Base-by-base conservation (phyloP, 495 filamentous ascomycete species). In the Ramalina intermedia region DNA sequence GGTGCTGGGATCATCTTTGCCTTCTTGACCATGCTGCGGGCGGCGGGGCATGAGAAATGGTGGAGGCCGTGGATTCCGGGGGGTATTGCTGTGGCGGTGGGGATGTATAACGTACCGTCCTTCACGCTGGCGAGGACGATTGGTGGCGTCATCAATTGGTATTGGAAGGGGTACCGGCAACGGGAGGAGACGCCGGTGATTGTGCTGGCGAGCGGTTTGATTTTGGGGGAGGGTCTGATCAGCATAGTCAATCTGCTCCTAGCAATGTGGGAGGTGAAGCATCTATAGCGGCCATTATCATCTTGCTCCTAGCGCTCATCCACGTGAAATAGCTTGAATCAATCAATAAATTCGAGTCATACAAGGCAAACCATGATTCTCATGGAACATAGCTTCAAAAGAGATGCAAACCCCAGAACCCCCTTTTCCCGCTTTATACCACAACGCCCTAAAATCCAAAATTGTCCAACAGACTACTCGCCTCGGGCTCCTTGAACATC, bases 51-150 rank as follows among this genome's bases (percentile, higher is more conserved):
- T 17, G 71, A 66, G 14, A 53, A 41, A 26, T 45, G 55, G 37
- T 53, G 58, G 51, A 47, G 55, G 38, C 43, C 73, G 17, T 78
- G 70, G 57, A 72, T 98, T 21, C 91, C 91, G 0, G 88, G 91
- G 2, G 91, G 91, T 1, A 96, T 98, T 63, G 91, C 91, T 33
- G 88, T 96, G 35, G 89, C 89, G 37, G 86, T 95, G 59, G 81
- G 91, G 26, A 98, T 98, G 77, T 99, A 96, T 67, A 99, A 96
- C 57, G 82, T 85, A 2, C 93, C 93, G 0, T 91, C 85, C 0
- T 99, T 99, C 57, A 96, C 93, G 0, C 72, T 99, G 4, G 89
- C 93, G 2, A 67, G 93, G 42, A 82, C 86, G 2, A 81, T 87
- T 11, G 93, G 93, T 7, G 93, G 91, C 2, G 48, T 93, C 35